These are phyloP conservation scores for Tubosaeta sp. DNA, from an alignment of 768 basidiomycete genomes.

Conservation along the genomic window DNA sequence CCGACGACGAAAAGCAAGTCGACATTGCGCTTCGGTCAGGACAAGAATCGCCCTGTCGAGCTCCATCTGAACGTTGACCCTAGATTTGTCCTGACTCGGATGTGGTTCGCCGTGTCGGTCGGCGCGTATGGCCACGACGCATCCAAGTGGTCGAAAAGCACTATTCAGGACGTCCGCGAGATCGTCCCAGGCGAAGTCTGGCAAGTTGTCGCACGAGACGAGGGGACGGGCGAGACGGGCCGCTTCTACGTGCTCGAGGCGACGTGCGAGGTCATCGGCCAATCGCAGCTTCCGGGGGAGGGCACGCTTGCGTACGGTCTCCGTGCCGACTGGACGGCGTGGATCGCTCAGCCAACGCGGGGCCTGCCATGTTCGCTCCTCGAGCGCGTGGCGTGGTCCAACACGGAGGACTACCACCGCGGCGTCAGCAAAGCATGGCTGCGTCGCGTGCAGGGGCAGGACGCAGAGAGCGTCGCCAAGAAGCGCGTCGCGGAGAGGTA, in stretches of 20 bases:
- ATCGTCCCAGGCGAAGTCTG: slow-evolving; percentile 58
- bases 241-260: slow-evolving; percentile 57
- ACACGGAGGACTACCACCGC: slow-evolving; percentile 63
- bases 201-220: slow-evolving; percentile 39
- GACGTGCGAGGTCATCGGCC: slow-evolving; percentile 72
- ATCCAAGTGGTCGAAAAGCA: slow-evolving; percentile 31
- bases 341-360: slow-evolving; percentile 36
- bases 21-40: slow-evolving; percentile 52
- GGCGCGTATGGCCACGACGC: slow-evolving; percentile 34
- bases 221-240: slow-evolving; percentile 21
- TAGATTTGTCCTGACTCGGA: slow-evolving; percentile 60
- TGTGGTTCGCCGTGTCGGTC: slow-evolving; percentile 61
- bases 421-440: slow-evolving; percentile 72
- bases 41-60: background rate
- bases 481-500: slow-evolving; percentile 55
- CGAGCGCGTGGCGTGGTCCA: slow-evolving; percentile 55
- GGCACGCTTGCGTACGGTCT: slow-evolving; percentile 17
- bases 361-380: slow-evolving; percentile 8
- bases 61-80: slow-evolving; percentile 1
- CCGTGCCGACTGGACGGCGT: slow-evolving; percentile 65
- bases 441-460: slow-evolving; percentile 39
- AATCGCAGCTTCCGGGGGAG: background rate
- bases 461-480: slow-evolving; percentile 39
- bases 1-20: slow-evolving; percentile 55
- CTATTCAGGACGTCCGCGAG: slow-evolving; percentile 47